A percentile compares a stretch with the other conserved stretches of the same genome.
Conservation (phyloP, 2,329 filamentous ascomycete species). For the Ceratocystis huliohia region DNA sequence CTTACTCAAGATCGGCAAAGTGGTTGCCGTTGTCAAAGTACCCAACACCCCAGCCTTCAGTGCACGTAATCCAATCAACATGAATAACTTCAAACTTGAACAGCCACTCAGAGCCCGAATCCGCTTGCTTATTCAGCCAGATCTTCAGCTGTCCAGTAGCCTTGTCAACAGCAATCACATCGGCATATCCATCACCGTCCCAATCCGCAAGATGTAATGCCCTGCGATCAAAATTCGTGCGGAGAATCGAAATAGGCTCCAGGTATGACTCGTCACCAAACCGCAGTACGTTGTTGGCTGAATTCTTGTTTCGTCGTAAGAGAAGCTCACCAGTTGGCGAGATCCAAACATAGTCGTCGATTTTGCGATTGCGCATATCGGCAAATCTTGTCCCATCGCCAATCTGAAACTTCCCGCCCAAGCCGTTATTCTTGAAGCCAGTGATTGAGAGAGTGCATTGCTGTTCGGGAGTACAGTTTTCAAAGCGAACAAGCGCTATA, state of each 20-base stretch:
- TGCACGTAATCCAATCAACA: constrained; percentile 21
- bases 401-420: constrained; percentile 21
- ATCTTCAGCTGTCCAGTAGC: constrained; percentile 14
- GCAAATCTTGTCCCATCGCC: constrained; percentile 22
- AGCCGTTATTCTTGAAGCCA: constrained; percentile 22
- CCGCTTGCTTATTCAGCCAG: constrained; percentile 21
- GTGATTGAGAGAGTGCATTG: constrained; percentile 16
- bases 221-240: constrained; percentile 23
- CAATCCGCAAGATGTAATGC: constrained; percentile 29
- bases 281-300: not conserved
- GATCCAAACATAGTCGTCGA: constrained; percentile 23
- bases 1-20: constrained; percentile 27
- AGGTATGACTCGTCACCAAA: not conserved
- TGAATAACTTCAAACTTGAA: constrained; percentile 20
- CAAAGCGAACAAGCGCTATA: not conserved
- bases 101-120: not conserved
- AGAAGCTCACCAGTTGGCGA: constrained; percentile 18
- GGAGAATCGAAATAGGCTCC: constrained; percentile 6
- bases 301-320: constrained; percentile 16
- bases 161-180: constrained; percentile 23
- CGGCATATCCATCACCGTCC: constrained; percentile 29
- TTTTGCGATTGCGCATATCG: constrained; percentile 17
- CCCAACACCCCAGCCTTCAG: constrained; percentile 24
- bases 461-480: not conserved
- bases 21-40: constrained; percentile 26